These are phyloP conservation scores for Geotrichum restrictum DNA, from an alignment of 1,139 yeast genomes.

Conservation along the genomic window DNA sequence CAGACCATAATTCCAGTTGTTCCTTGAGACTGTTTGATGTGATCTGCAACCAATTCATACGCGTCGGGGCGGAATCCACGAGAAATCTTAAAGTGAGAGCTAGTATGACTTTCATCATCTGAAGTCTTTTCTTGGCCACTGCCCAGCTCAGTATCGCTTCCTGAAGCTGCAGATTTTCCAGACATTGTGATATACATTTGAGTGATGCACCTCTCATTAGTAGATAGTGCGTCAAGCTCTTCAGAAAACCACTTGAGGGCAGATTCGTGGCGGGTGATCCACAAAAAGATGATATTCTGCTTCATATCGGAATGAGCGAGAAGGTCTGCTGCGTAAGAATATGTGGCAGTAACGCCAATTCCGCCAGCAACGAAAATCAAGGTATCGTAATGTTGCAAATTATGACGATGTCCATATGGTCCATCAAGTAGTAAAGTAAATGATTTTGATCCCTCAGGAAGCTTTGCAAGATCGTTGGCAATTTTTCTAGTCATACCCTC, in stretches of 20 bases:
- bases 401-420: slow-evolving; percentile 51
- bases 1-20: slow-evolving; percentile 36
- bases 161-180: not conserved
- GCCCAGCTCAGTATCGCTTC: slow-evolving; percentile 2
- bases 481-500: slow-evolving; percentile 32
- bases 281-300: slow-evolving; percentile 44
- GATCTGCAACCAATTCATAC: slow-evolving; percentile 28
- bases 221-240: slow-evolving; percentile 43
- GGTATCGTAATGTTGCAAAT: slow-evolving; percentile 50
- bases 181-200: slow-evolving; percentile 40
- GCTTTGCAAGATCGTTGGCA: slow-evolving; percentile 25
- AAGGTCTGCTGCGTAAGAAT: slow-evolving; percentile 29
- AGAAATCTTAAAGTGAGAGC: slow-evolving; percentile 7
- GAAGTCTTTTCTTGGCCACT: not conserved
- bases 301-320: slow-evolving; percentile 7
- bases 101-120: slow-evolving; percentile 8
- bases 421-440: slow-evolving; percentile 50
- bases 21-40: slow-evolving; percentile 37
- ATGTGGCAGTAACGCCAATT: slow-evolving; percentile 60
- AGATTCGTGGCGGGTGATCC: slow-evolving; percentile 48
- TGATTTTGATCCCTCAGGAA: not conserved
- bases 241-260: slow-evolving; percentile 50
- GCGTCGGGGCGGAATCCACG: slow-evolving; percentile 39
- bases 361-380: slow-evolving; percentile 58
- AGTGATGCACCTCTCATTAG: slow-evolving; percentile 35